A percentile compares a stretch with the other conserved stretches of the same genome.
phyloP scores from a whole-genome alignment of 768 basidiomycete species.

The Boletus sp. region DNA sequence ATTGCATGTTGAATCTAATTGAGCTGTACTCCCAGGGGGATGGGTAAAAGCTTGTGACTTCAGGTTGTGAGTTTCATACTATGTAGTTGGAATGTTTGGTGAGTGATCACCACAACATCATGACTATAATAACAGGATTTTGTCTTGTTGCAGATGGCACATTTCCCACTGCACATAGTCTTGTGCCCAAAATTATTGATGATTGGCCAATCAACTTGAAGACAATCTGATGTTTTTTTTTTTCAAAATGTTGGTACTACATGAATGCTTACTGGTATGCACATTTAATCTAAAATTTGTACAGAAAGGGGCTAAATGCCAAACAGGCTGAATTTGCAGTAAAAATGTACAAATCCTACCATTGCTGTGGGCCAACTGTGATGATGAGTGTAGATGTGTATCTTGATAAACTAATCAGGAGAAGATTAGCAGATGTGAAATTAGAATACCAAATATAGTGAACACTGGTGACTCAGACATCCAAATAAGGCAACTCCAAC shows the following conservation, averaged over 20 bases:
- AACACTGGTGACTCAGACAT: not conserved
- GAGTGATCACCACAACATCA: not conserved
- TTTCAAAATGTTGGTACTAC: not conserved
- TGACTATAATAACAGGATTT: not conserved
- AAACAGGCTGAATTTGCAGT: not conserved
- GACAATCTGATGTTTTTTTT: not conserved
- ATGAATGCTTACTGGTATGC: slow-evolving; percentile 4
- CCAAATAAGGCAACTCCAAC: not conserved
- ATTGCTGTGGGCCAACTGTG: not conserved
- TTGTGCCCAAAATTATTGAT: not conserved
- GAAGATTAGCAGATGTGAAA: too few relatives aligned
- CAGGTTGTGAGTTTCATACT: too few relatives aligned
- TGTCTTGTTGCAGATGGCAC: not conserved
- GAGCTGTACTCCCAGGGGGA: slow-evolving; percentile 5
- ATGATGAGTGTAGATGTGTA: not conserved
- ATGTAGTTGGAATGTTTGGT: not conserved
- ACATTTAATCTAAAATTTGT: not conserved
- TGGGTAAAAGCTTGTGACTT: not conserved
- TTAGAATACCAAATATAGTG: too few relatives aligned
- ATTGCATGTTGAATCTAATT: slow-evolving; percentile 5
- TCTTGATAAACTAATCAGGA: not conserved
- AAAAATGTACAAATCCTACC: not conserved
- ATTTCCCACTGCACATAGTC: not conserved
- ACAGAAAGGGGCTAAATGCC: not conserved
- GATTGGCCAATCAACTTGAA: not conserved